These are phyloP conservation scores for Fusarium devonianum DNA, from an alignment of 2,329 filamentous ascomycete species.

Conservation along the genomic window DNA sequence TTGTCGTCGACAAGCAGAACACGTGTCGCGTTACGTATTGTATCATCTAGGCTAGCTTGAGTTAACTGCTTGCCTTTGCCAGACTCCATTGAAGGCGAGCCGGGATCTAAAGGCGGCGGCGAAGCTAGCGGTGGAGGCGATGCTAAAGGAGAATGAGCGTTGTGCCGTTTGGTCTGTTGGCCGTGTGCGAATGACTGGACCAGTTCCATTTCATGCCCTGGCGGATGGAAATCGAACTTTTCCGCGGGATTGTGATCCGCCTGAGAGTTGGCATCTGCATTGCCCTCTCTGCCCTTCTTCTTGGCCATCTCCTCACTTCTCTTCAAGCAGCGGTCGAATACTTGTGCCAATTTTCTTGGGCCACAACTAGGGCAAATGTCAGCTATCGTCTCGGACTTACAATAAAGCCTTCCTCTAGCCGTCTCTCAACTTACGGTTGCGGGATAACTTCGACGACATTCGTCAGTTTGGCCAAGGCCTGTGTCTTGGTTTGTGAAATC, in stretches of 20 bases:
- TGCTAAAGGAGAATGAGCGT: no score
- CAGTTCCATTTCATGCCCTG: no score
- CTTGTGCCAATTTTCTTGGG: slow-evolving; percentile 43
- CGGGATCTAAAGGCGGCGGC: no score
- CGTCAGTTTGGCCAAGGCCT: slow-evolving; percentile 32
- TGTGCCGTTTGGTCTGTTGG: no score
- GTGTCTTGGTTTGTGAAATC: slow-evolving; percentile 34
- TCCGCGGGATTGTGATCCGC: neutral
- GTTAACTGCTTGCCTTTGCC: neutral
- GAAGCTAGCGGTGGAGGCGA: slow-evolving; percentile 11
- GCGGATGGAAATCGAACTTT: no score
- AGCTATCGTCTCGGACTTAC: neutral
- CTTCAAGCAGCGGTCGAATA: slow-evolving; percentile 37
- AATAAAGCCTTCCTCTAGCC: neutral
- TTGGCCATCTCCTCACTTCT: neutral
- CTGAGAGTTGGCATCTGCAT: neutral
- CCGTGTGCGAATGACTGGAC: no score
- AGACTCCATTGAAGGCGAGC: no score
- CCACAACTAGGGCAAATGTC: slow-evolving; percentile 31
- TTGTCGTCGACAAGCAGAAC: slow-evolving; percentile 54
- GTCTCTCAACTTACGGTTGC: slow-evolving; percentile 40
- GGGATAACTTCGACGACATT: slow-evolving; percentile 44
- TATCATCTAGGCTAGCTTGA: neutral
- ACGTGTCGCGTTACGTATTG: slow-evolving; percentile 16
- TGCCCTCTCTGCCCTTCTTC: rapidly evolving